Conservation (phyloP, 345 rosid species). For the Arabidopsis suecica region DNA sequence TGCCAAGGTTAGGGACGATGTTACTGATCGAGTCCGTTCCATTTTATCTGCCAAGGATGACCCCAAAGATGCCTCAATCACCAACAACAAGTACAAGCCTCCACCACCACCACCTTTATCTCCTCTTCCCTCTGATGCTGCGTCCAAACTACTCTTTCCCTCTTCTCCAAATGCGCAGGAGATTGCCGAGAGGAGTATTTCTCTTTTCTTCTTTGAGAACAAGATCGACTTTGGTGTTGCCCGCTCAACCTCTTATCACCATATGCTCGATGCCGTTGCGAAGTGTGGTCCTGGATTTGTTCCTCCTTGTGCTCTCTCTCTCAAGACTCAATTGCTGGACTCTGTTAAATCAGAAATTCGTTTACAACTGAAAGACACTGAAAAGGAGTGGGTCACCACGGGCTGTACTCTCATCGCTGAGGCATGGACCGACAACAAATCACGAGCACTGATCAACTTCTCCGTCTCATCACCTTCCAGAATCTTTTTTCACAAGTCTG, state of each 20-base stretch:
- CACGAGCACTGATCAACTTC: constrained; percentile 81
- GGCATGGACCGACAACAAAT: constrained; percentile 85
- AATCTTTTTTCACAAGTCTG: constrained; percentile 78
- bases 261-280: constrained; percentile 72
- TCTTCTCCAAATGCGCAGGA: constrained; percentile 54
- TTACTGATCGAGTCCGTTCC: constrained; percentile 71
- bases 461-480: constrained; percentile 84
- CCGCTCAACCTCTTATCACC: constrained; percentile 73
- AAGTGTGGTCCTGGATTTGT: constrained; percentile 63
- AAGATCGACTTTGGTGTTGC: constrained; percentile 71
- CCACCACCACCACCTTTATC: constrained; percentile 42
- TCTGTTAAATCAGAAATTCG: constrained; percentile 67
- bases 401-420: constrained; percentile 84
- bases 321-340: constrained; percentile 69
- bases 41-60: constrained; percentile 70
- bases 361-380: constrained; percentile 58
- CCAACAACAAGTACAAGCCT: constrained; percentile 54
- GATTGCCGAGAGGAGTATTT: constrained; percentile 73
- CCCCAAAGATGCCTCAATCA: constrained; percentile 25
- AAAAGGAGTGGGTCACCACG: constrained; percentile 84
- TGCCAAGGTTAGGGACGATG: constrained; percentile 83
- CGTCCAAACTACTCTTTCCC: constrained; percentile 56
- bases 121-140: constrained; percentile 46
- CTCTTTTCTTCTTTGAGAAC: constrained; percentile 84
- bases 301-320: constrained; percentile 60